Evolutionary conservation across 148 eudicot genomes (phyloP), one percentile per base, ranked within the genome.

Genomic region (Fagopyrum homotropicum): DNA sequence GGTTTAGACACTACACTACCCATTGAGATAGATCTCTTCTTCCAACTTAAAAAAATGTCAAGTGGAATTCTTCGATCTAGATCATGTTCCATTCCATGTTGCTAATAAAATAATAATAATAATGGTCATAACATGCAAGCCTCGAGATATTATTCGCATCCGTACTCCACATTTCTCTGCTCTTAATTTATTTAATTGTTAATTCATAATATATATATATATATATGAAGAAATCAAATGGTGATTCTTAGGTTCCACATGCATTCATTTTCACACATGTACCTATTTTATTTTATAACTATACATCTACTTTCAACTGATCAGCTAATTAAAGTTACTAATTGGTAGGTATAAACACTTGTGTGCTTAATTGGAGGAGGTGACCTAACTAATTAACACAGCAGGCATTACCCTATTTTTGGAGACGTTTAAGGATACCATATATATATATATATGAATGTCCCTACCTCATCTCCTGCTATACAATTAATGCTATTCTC

Each of bases 41-140:
- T 22, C 26, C 26, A 22, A 22, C 26, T 22, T 22, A 22, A 35
- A 35, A 35, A 35, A 30, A 66, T 29, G 69, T 29, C 69, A 63
- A 63, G 69, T 63, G 69, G 69, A 63, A 63, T 63, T 63, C 5
- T 2, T 26, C 1, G 44, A 63, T 29, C 44, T 43, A 63, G 69
- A 63, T 63, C 44, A 63, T 63, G 69, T 63, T 26, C 4, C 71
- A 66, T 63, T 26, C 4, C 71, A 66, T 66, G 71, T 66, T 40
- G 71, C 19, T 35, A 43, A 35, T 66, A 11, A 66, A 66, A 14
- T 12, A 40, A 66, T 66, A 9, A n/a, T 22, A 40, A 35, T 40
- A 35, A 66, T 35, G 71, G 47, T 43, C 46, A 5, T 66, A 63
- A 63, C 69, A 66, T 66, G 8, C 71, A 66, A 49, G 5, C 46